Evolutionary conservation across 345 rosid species (phyloP), one percentile per base, ranked within the genome.

Genomic region (Populus alba): DNA sequence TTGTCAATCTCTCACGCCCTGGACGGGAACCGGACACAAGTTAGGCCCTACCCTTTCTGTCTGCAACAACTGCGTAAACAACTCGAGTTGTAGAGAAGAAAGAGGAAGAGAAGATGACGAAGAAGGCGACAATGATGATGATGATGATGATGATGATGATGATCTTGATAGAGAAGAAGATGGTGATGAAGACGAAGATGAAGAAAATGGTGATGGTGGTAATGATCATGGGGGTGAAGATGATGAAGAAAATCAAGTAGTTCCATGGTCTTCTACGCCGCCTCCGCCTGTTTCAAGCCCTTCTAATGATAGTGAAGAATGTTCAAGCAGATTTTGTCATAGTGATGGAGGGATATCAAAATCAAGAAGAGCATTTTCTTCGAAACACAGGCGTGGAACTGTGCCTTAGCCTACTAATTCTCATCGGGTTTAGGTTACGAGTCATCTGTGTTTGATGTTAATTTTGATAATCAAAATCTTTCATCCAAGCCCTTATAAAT

Each of bases 201-300:
- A 77, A 5, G 70, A 57, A 0, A 77, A 38, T 0, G 82, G 70
- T 0, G 79, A 57, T 27, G 72, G 8, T 18, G 29, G 8, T 0
- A 77, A 43, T 22, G 79, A 22, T 7, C 80, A 45, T 0, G 78
- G 25, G 4, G 80, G 72, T 2, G 82, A 81, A 2, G 86, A 73
- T 1, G 89, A 86, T 3, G 85, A 81, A 70, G 90, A 86, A 29
- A 72, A 87, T 77, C 92, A 87, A 76, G 90, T 89, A 35, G 90
- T 89, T 74, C 92, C 90, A 1, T 75, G 81, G 81, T 61, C 79
- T 33, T 76, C 74, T 22, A n/a, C 77, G 12, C 43, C 83, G 9
- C 82, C 84, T 22, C 78, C 81, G 2, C 79, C 80, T 16, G 70
- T 33, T 68, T 70, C 83, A 4, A 77, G 73, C 69, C 78, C 84